These are phyloP conservation scores for Xylariaceae sp. DNA, from an alignment of 2,329 filamentous ascomycete species.

Conservation along the genomic window DNA sequence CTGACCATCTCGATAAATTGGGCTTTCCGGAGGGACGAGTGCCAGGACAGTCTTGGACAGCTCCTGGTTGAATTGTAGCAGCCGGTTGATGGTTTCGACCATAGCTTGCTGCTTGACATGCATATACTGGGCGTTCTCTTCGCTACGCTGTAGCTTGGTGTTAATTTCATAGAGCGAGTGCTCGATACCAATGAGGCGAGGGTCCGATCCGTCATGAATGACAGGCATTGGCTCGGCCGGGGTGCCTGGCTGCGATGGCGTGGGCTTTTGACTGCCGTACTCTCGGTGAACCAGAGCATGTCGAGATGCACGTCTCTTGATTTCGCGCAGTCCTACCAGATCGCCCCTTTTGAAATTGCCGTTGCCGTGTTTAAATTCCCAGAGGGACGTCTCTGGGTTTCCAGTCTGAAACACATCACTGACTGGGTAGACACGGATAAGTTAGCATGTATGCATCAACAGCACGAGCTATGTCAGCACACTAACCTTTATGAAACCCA, in stretches of 20 bases:
- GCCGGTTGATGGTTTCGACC: slow-evolving; percentile 70
- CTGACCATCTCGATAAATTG: slow-evolving; percentile 78
- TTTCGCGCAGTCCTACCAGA: slow-evolving; percentile 83
- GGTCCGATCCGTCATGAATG: slow-evolving; percentile 69
- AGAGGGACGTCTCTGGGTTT: slow-evolving; percentile 85
- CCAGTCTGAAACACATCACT: slow-evolving; percentile 98
- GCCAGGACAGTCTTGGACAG: slow-evolving; percentile 69
- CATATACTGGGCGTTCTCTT: slow-evolving; percentile 75
- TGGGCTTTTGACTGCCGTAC: slow-evolving; percentile 72
- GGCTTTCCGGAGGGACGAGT: slow-evolving; percentile 69
- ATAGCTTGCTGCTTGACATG: slow-evolving; percentile 76
- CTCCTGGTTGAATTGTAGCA: slow-evolving; percentile 75
- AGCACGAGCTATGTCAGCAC: not conserved
- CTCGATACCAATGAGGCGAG: slow-evolving; percentile 69
- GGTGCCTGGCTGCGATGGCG: slow-evolving; percentile 73
- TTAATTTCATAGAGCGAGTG: slow-evolving; percentile 78
- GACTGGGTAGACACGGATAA: slow-evolving; percentile 49
- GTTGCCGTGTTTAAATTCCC: slow-evolving; percentile 98
- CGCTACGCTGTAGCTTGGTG: slow-evolving; percentile 68
- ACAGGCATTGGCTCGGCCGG: slow-evolving; percentile 72
- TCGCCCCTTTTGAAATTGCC: slow-evolving; percentile 96
- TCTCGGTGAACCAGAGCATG: slow-evolving; percentile 92
- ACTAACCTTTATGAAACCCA: slow-evolving; percentile 91
- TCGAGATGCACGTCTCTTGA: slow-evolving; percentile 88
- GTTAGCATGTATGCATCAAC: slow-evolving; percentile 6